Percentiles rank a stretch among this genome's conserved stretches.
Conservation (phyloP, 1,139 yeast genomes). For the Kodamaea derodonti region DNA sequence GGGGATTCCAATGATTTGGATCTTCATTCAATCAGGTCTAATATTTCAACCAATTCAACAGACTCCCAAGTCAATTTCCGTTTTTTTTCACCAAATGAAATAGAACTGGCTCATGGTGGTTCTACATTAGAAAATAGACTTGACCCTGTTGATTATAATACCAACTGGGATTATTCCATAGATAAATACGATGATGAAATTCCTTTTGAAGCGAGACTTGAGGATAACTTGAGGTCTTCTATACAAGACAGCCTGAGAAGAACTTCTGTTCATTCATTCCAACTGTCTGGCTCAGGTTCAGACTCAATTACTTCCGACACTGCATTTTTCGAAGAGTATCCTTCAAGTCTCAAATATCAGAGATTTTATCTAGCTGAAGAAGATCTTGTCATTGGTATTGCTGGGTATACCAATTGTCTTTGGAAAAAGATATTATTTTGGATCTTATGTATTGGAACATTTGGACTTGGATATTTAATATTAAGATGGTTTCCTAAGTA, state of each 20-base stretch:
- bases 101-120: conserved; percentile 84
- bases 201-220: conserved; percentile 17
- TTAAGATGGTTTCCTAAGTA: conserved; percentile 84
- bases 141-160: conserved; percentile 58
- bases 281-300: background rate
- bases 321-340: conserved; percentile 38
- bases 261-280: conserved; percentile 21
- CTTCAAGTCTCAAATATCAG: conserved; percentile 53
- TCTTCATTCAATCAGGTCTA: conserved; percentile 27
- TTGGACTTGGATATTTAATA: conserved; percentile 70
- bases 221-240: background rate
- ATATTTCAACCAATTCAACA: conserved; percentile 25
- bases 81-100: conserved; percentile 79
- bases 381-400: conserved; percentile 89
- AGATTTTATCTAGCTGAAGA: conserved; percentile 93
- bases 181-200: conserved; percentile 48
- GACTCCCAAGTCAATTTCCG: conserved; percentile 51
- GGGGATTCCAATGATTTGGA: conserved; percentile 16
- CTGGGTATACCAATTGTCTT: conserved; percentile 68
- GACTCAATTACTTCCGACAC: conserved; percentile 21
- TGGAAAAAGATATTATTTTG: conserved; percentile 48
- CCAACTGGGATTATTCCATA: conserved; percentile 59
- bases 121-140: conserved; percentile 66
- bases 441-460: conserved; percentile 51
- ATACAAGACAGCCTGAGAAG: conserved; percentile 13